Evolutionary conservation across 148 eudicot species (phyloP), one percentile per base, ranked within the genome.

Genomic region (Hydrangea macrophylla): DNA sequence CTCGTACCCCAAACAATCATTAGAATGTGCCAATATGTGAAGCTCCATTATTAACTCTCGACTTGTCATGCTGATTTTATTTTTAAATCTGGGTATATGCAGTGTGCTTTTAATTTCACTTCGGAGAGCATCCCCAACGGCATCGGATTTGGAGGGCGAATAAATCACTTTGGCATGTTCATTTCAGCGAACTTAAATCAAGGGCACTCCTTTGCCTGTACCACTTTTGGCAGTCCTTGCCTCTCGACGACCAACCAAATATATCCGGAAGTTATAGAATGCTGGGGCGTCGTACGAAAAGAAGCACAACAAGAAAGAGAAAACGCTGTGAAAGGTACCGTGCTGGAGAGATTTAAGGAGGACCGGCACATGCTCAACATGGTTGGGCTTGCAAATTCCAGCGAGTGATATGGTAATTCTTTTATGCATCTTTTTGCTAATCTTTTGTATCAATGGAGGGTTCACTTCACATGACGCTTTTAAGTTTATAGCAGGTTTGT

Each of bases 331-430:
- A 81, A 77, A 82, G 94, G 98, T 26, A 80, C 88, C 0, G 90
- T 92, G n/a, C 73, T 92, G 25, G 94, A 92, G 31, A 86, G 96
- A 72, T 92, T 88, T 71, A 86, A 92, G 84, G 98, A 92, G 83
- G 98, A 92, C 25, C 84, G 96, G 2, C 68, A 90, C 58, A 90
- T 92, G 98, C 96, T 92, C 22, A 92, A 92, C 65, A 48, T 92
- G 92, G 98, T 92, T 2, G 94, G 92, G 8, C 86, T 92, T 70
- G 96, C 98, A 31, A 92, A 88, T 73, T 90, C 98, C 39, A 88
- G 96, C 31, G 68, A 88, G 60, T 86, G 74, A 58, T 40, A 62
- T 44, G 11, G 11, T 5, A 6, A 40, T 36, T 23, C 17, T n/a
- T n/a, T n/a, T n/a, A n/a, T n/a, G n/a, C n/a, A n/a, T n/a, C n/a